These are phyloP conservation scores for Aspergillus kassunensis DNA, from an alignment of 495 filamentous ascomycete species.

Conservation along the genomic window DNA sequence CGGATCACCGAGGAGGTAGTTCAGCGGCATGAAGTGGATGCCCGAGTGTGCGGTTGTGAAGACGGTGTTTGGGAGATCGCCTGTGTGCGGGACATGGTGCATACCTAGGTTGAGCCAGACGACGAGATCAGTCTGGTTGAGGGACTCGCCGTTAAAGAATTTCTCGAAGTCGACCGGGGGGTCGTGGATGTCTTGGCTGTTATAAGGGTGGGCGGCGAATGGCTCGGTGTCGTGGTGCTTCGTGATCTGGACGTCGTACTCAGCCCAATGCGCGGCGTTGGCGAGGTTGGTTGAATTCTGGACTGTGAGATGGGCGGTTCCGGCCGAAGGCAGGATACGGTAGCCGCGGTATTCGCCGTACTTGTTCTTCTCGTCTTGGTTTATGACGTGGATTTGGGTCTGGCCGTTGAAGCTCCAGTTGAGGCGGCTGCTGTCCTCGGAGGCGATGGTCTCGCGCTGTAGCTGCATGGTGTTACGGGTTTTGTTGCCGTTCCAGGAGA, in stretches of 20 bases:
- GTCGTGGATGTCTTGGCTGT: slow-evolving; percentile 42
- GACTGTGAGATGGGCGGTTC: slow-evolving; percentile 45
- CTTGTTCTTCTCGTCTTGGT: slow-evolving; percentile 46
- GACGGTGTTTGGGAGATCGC: slow-evolving; percentile 52
- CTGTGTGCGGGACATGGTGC: slow-evolving; percentile 55
- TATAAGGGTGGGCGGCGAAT: slow-evolving; percentile 39
- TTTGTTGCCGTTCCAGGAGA: slow-evolving; percentile 46
- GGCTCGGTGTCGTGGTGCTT: slow-evolving; percentile 54
- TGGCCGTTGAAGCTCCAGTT: slow-evolving; percentile 50
- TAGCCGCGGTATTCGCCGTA: slow-evolving; percentile 56
- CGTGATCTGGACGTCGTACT: slow-evolving; percentile 47
- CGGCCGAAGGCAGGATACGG: slow-evolving; percentile 42
- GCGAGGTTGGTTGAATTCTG: slow-evolving; percentile 43
- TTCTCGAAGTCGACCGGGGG: slow-evolving; percentile 53
- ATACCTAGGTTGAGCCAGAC: slow-evolving; percentile 43
- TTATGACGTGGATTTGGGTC: slow-evolving; percentile 49
- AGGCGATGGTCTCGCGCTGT: slow-evolving; percentile 37
- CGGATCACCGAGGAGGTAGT: slow-evolving; percentile 35
- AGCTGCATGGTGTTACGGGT: slow-evolving; percentile 54
- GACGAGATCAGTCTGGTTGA: slow-evolving; percentile 51
- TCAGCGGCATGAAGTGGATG: slow-evolving; percentile 45
- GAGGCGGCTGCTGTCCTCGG: slow-evolving; percentile 45
- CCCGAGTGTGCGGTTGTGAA: slow-evolving; percentile 43
- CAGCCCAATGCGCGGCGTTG: slow-evolving; percentile 46
- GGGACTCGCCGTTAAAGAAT: slow-evolving; percentile 51